Evolutionary conservation across 805 yeast species (phyloP), one percentile per base, ranked within the genome.

Genomic region (Kazachstania taianensis): DNA sequence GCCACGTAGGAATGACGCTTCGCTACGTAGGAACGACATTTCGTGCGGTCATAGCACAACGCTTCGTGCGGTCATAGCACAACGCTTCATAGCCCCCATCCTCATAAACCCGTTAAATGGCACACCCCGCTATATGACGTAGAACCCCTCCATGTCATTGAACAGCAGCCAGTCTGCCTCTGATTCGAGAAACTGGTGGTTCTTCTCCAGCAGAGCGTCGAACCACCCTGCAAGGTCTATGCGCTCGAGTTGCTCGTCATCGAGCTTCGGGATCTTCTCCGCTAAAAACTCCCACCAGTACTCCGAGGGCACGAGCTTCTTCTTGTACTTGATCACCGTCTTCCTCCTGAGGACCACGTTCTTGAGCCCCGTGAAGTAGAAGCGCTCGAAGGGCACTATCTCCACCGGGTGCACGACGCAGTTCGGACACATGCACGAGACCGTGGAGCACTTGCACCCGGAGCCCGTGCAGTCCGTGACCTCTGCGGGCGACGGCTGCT

Each of bases 241-340:
- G 3, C 42, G 28, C 16, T 49, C 53, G 18, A 50, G 40, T 32
- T 48, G 45, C 5, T 36, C 30, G 5, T 42, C 47, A 2, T 44
- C 20, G 48, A 52, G 46, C 14, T 38, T 25, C 7, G 59, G 59
- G 6, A 55, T 26, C 29, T 52, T 52, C n/a, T 43, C 35, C 16
- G 44, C 48, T 18, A 57, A 23, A 23, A 52, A 49, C 29, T 52
- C 50, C 62, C 62, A 57, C 62, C 62, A 57, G 38, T 44, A 55
- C 32, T 44, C 48, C 5, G 59, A 54, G 18, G 59, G 59, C 14
- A 57, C 46, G 14, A 55, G 36, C 34, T 49, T 53, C 24, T 49
- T 44, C 33, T 46, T 50, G 39, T 37, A 55, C 28, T 46, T 44
- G 12, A 57, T 54, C 3, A 50, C 37, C 10, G 53, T 48, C 39